phyloP scores from a whole-genome alignment of 371 early-diverging fungal species.

The Chytridiales sp. region DNA sequence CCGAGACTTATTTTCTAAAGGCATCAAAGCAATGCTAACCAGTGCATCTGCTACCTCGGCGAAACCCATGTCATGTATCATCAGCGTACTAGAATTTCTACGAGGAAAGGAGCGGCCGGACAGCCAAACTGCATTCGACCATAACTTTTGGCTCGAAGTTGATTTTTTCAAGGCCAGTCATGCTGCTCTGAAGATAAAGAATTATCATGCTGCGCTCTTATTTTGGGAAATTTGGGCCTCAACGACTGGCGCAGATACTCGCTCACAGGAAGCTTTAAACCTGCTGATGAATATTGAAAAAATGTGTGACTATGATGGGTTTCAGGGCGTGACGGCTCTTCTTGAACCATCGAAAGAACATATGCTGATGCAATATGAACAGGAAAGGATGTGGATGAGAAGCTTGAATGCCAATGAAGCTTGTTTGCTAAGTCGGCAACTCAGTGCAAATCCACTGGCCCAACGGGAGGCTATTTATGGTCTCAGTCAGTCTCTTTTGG shows the following conservation, averaged over 20 bases:
- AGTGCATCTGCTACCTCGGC: no score
- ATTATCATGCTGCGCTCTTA: slow-evolving; percentile 21
- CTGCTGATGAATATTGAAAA: slow-evolving; percentile 26
- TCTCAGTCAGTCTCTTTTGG: no score
- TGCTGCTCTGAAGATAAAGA: slow-evolving; percentile 21
- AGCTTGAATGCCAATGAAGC: slow-evolving; percentile 20
- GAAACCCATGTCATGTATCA: no score
- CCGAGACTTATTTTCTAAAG: no score
- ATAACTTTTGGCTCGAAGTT: slow-evolving; percentile 35
- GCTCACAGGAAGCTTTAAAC: background rate
- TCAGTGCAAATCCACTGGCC: no score
- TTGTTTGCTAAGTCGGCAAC: no score
- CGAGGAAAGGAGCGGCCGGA: slow-evolving; percentile 6
- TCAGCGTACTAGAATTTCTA: no score
- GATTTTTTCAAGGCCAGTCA: slow-evolving; percentile 20
- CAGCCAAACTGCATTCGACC: slow-evolving; percentile 14
- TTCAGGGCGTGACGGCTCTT: slow-evolving; percentile 37
- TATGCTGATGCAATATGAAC: slow-evolving; percentile 24
- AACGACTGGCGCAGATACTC: background rate
- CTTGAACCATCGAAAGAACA: slow-evolving; percentile 14
- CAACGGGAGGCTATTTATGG: no score
- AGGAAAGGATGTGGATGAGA: slow-evolving; percentile 26
- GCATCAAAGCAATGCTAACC: no score
- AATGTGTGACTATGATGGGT: slow-evolving; percentile 35
- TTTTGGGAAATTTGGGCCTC: slow-evolving; percentile 30